Evolutionary conservation across 176 grass and related monocot species (phyloP).

Genomic region (Pontederia paniculata): DNA sequence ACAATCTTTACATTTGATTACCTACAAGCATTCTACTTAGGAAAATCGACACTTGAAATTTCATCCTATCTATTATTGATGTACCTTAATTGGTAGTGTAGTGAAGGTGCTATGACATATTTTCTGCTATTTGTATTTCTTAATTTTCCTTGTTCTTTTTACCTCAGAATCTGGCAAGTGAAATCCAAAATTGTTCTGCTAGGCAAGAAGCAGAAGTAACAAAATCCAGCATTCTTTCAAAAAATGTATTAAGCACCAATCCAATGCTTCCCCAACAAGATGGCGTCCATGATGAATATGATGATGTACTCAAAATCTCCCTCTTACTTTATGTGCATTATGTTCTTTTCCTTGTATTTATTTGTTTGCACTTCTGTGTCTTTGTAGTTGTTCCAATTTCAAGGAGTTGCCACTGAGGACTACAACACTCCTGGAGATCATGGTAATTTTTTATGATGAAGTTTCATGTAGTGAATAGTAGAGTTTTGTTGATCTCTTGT

Average conservation of each 20-base stretch:
- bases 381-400: conserved; percentile 24
- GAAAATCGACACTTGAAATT: no score
- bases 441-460: conserved; percentile 18
- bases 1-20: no score
- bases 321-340: no score
- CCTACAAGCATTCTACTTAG: no score
- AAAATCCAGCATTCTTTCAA: neutral
- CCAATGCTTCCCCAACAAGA: conserved; percentile 31
- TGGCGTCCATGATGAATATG: conserved; percentile 42
- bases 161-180: neutral
- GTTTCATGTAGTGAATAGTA: neutral
- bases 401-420: conserved; percentile 27
- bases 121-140: neutral
- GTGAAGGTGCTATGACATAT: neutral
- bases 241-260: conserved; percentile 17
- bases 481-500: neutral
- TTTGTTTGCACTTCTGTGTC: no score
- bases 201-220: conserved; percentile 9
- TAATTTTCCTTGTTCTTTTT: no score
- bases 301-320: conserved; percentile 10
- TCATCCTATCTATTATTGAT: no score
- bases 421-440: conserved; percentile 42
- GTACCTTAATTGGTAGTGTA: no score
- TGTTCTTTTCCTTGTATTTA: no score
- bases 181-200: conserved; percentile 12